Conservation (phyloP, 129 eudicot genomes). For the Erigeron canadensis region DNA sequence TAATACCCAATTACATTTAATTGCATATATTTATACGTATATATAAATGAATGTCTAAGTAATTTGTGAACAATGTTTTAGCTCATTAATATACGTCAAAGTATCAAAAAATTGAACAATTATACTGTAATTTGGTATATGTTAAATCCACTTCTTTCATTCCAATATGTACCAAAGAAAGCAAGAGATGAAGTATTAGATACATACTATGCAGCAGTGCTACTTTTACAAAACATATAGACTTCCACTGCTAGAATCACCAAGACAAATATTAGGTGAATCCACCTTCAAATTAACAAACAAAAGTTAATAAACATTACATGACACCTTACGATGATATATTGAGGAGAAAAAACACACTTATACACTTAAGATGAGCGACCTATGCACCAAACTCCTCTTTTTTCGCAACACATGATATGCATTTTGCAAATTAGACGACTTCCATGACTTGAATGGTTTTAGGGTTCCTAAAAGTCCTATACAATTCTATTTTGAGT, state of each 20-base stretch:
- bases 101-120: neutral
- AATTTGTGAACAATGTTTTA: neutral
- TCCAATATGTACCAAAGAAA: conserved; percentile 15
- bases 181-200: neutral
- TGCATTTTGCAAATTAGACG: conserved; percentile 6
- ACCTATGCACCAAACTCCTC: conserved; percentile 23
- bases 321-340: conserved; percentile 20
- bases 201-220: neutral
- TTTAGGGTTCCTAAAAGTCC: no score
- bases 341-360: conserved; percentile 7
- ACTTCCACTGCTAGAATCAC: conserved; percentile 20
- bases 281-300: conserved; percentile 24
- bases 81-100: neutral
- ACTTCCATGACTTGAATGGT: conserved; percentile 7
- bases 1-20: conserved; percentile 7
- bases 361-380: conserved; percentile 5
- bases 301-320: conserved; percentile 20
- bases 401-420: neutral
- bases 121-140: neutral
- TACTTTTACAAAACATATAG: conserved; percentile 13
- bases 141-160: conserved; percentile 21
- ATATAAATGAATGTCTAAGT: neutral
- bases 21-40: conserved; percentile 1
- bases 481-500: conserved; percentile 21
- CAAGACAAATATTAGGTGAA: conserved; percentile 21